A percentile compares a stretch with the other conserved stretches of the same genome.
Conservation (phyloP, 73 alveolate genomes). For the Paramecium tetraurelia region DNA sequence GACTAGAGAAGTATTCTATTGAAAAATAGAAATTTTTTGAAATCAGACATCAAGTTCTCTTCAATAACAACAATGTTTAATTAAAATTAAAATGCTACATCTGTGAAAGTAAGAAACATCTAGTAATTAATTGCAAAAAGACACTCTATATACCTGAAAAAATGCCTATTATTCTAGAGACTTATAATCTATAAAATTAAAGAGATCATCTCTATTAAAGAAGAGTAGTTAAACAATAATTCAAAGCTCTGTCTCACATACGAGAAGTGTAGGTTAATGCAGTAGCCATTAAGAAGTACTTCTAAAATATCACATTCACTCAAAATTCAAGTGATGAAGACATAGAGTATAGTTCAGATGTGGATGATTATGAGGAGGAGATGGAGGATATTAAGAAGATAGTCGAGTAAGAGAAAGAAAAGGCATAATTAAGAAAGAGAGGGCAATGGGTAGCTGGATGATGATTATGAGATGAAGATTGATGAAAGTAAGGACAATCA, state of each 20-base stretch:
- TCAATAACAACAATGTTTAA: background rate
- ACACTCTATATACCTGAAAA: background rate
- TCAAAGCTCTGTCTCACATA: background rate
- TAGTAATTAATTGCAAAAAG: background rate
- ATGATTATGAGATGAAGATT: background rate
- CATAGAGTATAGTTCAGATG: conserved; percentile 40
- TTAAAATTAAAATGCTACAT: background rate
- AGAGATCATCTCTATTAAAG: background rate
- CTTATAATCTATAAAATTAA: background rate
- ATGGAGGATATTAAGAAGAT: conserved; percentile 27
- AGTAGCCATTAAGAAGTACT: background rate
- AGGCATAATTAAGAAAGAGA: background rate
- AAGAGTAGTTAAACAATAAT: background rate
- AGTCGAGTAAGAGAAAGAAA: conserved; percentile 4
- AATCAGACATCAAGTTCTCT: background rate
- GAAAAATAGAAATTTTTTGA: conserved; percentile 24
- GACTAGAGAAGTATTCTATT: background rate
- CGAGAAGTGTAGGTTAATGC: background rate
- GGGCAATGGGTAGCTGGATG: background rate
- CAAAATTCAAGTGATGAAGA: conserved; percentile 32
- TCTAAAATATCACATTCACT: background rate
- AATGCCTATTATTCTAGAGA: background rate
- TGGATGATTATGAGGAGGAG: background rate
- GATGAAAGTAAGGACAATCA: background rate
- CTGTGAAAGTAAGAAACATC: conserved; percentile 23